phyloP scores from a whole-genome alignment of 2,329 filamentous ascomycete species.

The Ambrosiella cleistominuta region DNA sequence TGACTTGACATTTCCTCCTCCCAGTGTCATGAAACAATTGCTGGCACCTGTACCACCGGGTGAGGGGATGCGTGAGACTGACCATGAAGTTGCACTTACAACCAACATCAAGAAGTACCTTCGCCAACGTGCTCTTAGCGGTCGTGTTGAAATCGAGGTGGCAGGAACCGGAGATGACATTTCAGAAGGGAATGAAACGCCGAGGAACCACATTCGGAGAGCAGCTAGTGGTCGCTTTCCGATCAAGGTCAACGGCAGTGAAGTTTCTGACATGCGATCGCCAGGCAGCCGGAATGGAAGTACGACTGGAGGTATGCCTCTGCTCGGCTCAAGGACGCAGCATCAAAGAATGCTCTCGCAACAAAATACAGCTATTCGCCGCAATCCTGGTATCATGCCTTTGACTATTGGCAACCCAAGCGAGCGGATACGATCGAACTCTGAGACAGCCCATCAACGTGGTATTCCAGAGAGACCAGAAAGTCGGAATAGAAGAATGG shows the following conservation, averaged over 20 bases:
- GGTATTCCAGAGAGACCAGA: constrained; percentile 30
- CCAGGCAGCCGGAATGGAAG: constrained; percentile 28
- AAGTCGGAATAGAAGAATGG: constrained; percentile 45
- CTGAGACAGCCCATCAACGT: constrained; percentile 38
- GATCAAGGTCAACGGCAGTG: constrained; percentile 56
- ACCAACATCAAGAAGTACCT: constrained; percentile 44
- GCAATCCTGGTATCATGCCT: constrained; percentile 51
- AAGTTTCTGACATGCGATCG: constrained; percentile 49
- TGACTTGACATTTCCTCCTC: constrained; percentile 62
- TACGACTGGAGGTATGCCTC: constrained; percentile 33
- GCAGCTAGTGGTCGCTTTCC: constrained; percentile 48
- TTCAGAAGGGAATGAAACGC: constrained; percentile 65
- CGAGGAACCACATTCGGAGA: constrained; percentile 48
- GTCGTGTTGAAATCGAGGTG: constrained; percentile 34
- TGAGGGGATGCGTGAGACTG: constrained; percentile 40
- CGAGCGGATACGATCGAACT: constrained; percentile 50
- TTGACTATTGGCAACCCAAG: constrained; percentile 50
- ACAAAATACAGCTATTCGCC: constrained; percentile 41
- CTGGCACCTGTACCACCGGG: constrained; percentile 34
- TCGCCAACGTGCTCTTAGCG: constrained; percentile 33
- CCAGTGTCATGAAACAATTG: constrained; percentile 42
- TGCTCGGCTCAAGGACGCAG: constrained; percentile 56
- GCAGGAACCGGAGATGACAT: constrained; percentile 42
- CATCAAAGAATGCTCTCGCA: constrained; percentile 63
- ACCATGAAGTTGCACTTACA: constrained; percentile 42